A percentile compares a stretch with the other conserved stretches of the same genome.
These are phyloP conservation scores for Samsoniella hepiali DNA, from an alignment of 2,329 filamentous ascomycete genomes.

Conservation along the genomic window DNA sequence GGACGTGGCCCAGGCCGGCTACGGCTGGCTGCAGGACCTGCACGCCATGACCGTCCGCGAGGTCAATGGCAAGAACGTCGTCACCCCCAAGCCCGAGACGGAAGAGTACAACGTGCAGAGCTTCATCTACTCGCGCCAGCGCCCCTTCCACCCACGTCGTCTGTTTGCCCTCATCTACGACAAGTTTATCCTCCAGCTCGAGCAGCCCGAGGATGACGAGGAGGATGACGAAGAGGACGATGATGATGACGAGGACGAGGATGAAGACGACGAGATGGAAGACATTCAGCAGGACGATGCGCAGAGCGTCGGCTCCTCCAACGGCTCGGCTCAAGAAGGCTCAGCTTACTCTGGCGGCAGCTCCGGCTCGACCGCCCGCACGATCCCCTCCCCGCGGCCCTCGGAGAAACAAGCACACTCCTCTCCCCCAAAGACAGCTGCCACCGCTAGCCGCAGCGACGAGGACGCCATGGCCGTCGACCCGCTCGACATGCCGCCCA, in stretches of 20 bases:
- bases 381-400: conserved; percentile 19
- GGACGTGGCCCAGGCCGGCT: conserved; percentile 59
- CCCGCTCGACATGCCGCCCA: conserved; percentile 34
- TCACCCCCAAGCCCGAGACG: conserved; percentile 67
- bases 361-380: conserved; percentile 19
- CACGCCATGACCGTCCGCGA: conserved; percentile 64
- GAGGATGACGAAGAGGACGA: conserved; percentile 35
- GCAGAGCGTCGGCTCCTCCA: conserved; percentile 25
- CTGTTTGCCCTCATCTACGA: conserved; percentile 45
- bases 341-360: conserved; percentile 12
- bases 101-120: conserved; percentile 70
- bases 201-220: conserved; percentile 37
- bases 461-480: conserved; percentile 24
- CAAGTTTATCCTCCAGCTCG: conserved; percentile 50
- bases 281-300: conserved; percentile 24
- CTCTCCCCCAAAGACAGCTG: not conserved
- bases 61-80: conserved; percentile 46
- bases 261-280: conserved; percentile 30
- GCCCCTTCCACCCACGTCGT: conserved; percentile 50
- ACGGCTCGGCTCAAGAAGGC: conserved; percentile 10
- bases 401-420: conserved; percentile 1
- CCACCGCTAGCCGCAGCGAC: conserved; percentile 19
- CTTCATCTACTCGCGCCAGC: conserved; percentile 63
- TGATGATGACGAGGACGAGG: conserved; percentile 27
- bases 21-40: conserved; percentile 68